Percentiles rank a stretch among this genome's conserved stretches.
phyloP scores from a whole-genome alignment of 305 asterid species.

The Salvia sclarea region DNA sequence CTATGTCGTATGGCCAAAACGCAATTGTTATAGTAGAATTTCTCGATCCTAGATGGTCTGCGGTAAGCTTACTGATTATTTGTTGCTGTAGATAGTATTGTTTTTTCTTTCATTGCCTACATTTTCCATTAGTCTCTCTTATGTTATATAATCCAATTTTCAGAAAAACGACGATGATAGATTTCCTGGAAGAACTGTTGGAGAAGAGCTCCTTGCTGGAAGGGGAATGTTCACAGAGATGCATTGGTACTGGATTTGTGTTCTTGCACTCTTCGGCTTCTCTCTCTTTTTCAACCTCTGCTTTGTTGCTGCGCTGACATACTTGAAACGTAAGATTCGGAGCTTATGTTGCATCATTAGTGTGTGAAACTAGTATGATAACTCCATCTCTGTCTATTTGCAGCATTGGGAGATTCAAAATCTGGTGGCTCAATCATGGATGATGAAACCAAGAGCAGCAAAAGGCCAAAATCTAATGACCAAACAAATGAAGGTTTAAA shows the following conservation, averaged over 20 bases:
- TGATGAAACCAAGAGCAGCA: constrained; percentile 23
- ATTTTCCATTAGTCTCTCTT: neutral
- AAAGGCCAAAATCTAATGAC: constrained; percentile 11
- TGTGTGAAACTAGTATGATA: neutral
- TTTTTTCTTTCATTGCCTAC: neutral
- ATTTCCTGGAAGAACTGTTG: constrained; percentile 38
- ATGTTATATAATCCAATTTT: neutral
- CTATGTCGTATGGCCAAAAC: constrained; percentile 58
- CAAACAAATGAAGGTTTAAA: constrained; percentile 26
- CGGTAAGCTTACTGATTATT: constrained; percentile 34
- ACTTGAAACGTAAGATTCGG: constrained; percentile 40
- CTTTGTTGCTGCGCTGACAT: constrained; percentile 42
- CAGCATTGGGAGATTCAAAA: constrained; percentile 45
- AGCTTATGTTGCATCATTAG: neutral
- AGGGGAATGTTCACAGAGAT: constrained; percentile 46
- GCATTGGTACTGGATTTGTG: constrained; percentile 48
- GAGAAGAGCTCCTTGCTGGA: constrained; percentile 42
- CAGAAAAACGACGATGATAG: constrained; percentile 38
- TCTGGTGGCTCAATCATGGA: constrained; percentile 29
- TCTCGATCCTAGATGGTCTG: constrained; percentile 57
- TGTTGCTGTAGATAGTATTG: neutral
- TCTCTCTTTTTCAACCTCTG: constrained; percentile 46
- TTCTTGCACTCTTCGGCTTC: constrained; percentile 48
- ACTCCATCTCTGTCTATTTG: constrained; percentile 8
- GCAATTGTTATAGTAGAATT: constrained; percentile 55